Conservation (phyloP, 163 green algal genomes). For the Chloroidium sp. region DNA sequence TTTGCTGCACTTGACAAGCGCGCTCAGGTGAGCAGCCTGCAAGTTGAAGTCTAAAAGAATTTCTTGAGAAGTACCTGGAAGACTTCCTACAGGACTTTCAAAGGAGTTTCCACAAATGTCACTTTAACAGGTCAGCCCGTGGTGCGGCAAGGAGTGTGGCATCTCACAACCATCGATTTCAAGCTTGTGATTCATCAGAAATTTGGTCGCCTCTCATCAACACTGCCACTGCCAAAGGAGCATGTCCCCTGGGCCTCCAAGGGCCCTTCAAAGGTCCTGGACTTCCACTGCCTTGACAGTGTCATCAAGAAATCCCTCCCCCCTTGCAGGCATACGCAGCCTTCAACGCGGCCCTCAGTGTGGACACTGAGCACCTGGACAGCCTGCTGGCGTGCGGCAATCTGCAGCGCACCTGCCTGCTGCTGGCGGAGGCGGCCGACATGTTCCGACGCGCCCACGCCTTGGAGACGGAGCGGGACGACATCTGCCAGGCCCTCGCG, state of each 20-base stretch:
- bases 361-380: constrained; percentile 30
- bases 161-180: background rate
- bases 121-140: background rate
- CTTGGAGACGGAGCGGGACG: background rate
- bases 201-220: background rate
- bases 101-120: background rate
- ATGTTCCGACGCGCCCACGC: constrained; percentile 7
- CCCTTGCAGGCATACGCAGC: constrained; percentile 52
- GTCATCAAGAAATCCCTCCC: background rate
- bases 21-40: constrained; percentile 27
- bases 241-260: background rate
- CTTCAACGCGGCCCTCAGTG: constrained; percentile 46
- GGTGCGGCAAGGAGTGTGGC: background rate
- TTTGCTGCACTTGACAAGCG: constrained; percentile 34
- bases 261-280: background rate
- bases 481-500: constrained; percentile 45
- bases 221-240: background rate
- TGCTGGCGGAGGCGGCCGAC: constrained; percentile 41
- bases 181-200: background rate
- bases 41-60: too few relatives aligned
- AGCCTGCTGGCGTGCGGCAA: constrained; percentile 42
- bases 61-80: too few relatives aligned
- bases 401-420: constrained; percentile 52
- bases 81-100: too few relatives aligned
- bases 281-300: background rate